Conservation (phyloP, 2,329 filamentous ascomycete species). For the Colletotrichum liaoningense region DNA sequence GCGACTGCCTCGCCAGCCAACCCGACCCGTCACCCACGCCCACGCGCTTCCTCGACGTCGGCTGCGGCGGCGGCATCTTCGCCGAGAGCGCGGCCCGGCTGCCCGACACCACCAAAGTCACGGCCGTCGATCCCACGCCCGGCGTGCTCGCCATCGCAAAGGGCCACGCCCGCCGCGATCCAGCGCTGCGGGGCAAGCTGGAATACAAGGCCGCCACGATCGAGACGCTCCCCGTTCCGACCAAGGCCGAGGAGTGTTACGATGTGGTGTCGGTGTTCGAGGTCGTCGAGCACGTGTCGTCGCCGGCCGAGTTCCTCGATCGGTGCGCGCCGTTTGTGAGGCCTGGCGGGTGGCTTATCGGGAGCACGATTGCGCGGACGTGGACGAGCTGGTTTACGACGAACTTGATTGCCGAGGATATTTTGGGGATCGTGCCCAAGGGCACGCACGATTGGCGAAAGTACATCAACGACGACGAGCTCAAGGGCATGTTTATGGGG, state of each 20-base stretch:
- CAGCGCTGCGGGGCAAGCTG: conserved; percentile 71
- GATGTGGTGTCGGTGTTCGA: conserved; percentile 93
- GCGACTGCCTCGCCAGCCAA: conserved; percentile 70
- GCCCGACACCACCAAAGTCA: conserved; percentile 70
- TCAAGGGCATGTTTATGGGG: conserved; percentile 67
- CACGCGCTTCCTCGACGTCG: conserved; percentile 83
- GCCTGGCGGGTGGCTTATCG: conserved; percentile 92
- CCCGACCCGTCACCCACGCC: conserved; percentile 52
- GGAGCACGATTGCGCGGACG: conserved; percentile 92
- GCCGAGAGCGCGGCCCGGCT: conserved; percentile 86
- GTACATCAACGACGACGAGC: conserved; percentile 89
- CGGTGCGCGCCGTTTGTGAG: conserved; percentile 80
- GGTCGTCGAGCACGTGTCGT: conserved; percentile 91
- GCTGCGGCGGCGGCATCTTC: conserved; percentile 97
- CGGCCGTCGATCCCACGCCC: conserved; percentile 82
- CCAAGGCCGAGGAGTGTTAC: conserved; percentile 60
- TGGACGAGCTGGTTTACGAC: conserved; percentile 93
- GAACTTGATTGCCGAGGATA: conserved; percentile 89
- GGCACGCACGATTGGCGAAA: conserved; percentile 98
- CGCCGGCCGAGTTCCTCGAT: conserved; percentile 79
- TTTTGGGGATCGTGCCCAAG: conserved; percentile 86
- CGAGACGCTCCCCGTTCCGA: conserved; percentile 70
- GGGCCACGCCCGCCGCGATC: conserved; percentile 80
- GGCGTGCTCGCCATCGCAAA: conserved; percentile 81
- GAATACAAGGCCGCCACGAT: conserved; percentile 81